Evolutionary conservation across 306 rosid species (phyloP).

Genomic region (Astragalus glycyphyllos): DNA sequence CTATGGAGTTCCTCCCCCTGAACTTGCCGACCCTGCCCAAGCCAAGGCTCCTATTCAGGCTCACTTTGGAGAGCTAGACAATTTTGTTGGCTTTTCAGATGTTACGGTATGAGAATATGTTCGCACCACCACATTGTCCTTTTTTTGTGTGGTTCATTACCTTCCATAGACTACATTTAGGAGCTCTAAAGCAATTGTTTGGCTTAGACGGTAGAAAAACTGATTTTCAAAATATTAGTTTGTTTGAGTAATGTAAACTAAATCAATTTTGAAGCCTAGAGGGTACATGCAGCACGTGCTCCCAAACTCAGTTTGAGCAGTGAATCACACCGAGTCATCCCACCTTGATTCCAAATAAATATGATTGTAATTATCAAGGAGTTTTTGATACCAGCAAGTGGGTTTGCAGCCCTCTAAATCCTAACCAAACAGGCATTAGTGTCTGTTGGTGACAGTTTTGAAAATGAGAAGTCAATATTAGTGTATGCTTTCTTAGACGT

Average conservation of each 20-base stretch:
- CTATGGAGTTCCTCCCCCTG: slow-evolving; percentile 87
- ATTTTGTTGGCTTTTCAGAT: slow-evolving; percentile 89
- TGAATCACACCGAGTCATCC: slow-evolving; percentile 6
- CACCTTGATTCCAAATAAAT: neutral
- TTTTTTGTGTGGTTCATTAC: too few relatives aligned
- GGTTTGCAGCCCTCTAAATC: neutral
- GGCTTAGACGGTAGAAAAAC: too few relatives aligned
- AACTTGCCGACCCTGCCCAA: slow-evolving; percentile 91
- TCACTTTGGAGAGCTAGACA: slow-evolving; percentile 94
- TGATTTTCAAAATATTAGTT: too few relatives aligned
- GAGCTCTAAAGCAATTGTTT: too few relatives aligned
- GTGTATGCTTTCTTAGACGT: neutral
- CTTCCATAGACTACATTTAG: too few relatives aligned
- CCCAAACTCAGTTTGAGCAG: too few relatives aligned
- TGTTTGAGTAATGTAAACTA: too few relatives aligned
- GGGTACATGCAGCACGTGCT: too few relatives aligned
- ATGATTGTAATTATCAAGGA: neutral
- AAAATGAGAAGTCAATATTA: slow-evolving; percentile 2
- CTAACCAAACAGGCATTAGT: neutral
- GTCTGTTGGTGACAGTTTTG: slow-evolving; percentile 3
- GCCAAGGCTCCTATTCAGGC: slow-evolving; percentile 93
- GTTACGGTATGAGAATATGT: slow-evolving; percentile 65
- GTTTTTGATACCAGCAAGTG: slow-evolving; percentile 5
- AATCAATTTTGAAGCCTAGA: too few relatives aligned
- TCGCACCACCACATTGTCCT: too few relatives aligned